A percentile compares a stretch with the other conserved stretches of the same genome.
These are phyloP conservation scores for Colletotrichum costaricense DNA, from an alignment of 2,329 filamentous ascomycete genomes.

Conservation along the genomic window DNA sequence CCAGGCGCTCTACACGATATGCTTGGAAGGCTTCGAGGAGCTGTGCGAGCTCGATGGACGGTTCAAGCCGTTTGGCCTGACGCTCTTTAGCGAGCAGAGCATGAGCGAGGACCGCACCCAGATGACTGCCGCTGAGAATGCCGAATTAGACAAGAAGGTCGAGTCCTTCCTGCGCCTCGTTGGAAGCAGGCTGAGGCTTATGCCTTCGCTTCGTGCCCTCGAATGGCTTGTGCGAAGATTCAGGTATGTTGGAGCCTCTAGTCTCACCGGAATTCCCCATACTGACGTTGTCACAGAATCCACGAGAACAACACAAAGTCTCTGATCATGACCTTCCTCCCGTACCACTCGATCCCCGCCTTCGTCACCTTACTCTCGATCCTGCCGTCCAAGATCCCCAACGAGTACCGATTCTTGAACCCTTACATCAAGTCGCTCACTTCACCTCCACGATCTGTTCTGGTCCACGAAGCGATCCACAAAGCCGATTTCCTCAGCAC, in stretches of 20 bases:
- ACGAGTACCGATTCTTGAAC: slow-evolving; percentile 83
- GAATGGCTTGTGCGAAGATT: slow-evolving; percentile 97
- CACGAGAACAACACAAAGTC: slow-evolving; percentile 89
- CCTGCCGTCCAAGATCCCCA: slow-evolving; percentile 78
- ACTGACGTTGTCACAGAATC: slow-evolving; percentile 65
- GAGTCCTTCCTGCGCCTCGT: slow-evolving; percentile 86
- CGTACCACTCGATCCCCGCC: slow-evolving; percentile 87
- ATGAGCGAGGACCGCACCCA: slow-evolving; percentile 88
- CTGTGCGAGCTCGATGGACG: slow-evolving; percentile 87
- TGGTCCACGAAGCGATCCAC: slow-evolving; percentile 86
- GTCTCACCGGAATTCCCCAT: slow-evolving; percentile 28
- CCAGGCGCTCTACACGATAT: slow-evolving; percentile 88
- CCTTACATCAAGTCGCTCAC: slow-evolving; percentile 86
- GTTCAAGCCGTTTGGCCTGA: slow-evolving; percentile 79
- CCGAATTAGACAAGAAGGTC: slow-evolving; percentile 80
- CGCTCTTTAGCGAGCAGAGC: slow-evolving; percentile 94
- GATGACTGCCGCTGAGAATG: slow-evolving; percentile 85
- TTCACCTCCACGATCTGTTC: slow-evolving; percentile 80
- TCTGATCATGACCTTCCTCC: slow-evolving; percentile 87
- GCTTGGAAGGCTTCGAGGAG: slow-evolving; percentile 89
- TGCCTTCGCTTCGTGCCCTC: slow-evolving; percentile 88
- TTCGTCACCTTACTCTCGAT: slow-evolving; percentile 91
- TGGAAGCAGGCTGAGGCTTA: slow-evolving; percentile 81
- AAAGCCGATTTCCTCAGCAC: slow-evolving; percentile 80
- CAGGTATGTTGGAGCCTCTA: slow-evolving; percentile 65